Evolutionary conservation across 805 yeast genomes (phyloP).

Genomic region (Lipomyces sp.): DNA sequence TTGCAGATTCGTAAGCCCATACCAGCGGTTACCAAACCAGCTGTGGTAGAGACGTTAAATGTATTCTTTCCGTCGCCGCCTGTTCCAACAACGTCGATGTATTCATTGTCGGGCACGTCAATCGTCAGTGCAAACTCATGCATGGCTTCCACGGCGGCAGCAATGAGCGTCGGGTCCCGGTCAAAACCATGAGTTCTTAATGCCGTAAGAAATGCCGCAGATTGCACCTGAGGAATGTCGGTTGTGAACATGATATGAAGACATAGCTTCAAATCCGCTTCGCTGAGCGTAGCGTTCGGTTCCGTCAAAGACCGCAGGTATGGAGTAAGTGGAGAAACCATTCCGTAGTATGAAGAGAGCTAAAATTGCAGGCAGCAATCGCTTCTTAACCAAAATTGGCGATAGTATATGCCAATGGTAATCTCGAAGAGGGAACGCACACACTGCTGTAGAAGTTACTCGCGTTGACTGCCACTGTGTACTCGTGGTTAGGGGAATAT

Average conservation of each 20-base stretch:
- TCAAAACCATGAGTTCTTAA: slow-evolving; percentile 76
- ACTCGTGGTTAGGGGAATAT: too few species aligned
- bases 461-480: too few species aligned
- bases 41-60: slow-evolving; percentile 91
- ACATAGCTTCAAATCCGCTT: slow-evolving; percentile 67
- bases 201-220: slow-evolving; percentile 79
- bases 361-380: not conserved
- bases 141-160: slow-evolving; percentile 81
- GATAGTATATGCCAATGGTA: not conserved
- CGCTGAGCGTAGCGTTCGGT: slow-evolving; percentile 65
- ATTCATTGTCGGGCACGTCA: slow-evolving; percentile 51
- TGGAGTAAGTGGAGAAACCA: slow-evolving; percentile 50
- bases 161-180: slow-evolving; percentile 77
- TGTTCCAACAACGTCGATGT: slow-evolving; percentile 92
- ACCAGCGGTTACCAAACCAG: slow-evolving; percentile 95
- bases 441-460: too few species aligned
- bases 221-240: slow-evolving; percentile 67
- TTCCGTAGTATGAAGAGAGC: not conserved
- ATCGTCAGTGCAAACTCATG: slow-evolving; percentile 66
- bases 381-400: too few species aligned
- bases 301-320: slow-evolving; percentile 67
- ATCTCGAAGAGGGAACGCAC: not conserved
- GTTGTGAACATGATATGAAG: slow-evolving; percentile 65
- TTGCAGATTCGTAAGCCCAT: slow-evolving; percentile 80
- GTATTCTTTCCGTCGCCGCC: slow-evolving; percentile 99